phyloP scores from a whole-genome alignment of 2,329 filamentous ascomycete species.

The Botrytis pseudocinerea region DNA sequence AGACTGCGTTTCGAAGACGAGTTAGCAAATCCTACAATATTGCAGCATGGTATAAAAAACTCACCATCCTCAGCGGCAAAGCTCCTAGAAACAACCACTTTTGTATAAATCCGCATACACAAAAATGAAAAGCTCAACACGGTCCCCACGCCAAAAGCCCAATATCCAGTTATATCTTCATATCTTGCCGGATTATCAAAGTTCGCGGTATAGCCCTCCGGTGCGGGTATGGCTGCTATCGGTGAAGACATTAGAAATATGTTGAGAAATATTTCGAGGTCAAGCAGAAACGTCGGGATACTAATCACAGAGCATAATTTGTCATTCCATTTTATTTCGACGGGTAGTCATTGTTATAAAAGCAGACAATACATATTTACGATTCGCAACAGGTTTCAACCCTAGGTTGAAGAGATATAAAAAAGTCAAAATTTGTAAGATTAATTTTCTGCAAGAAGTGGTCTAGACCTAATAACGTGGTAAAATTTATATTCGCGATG shows the following conservation, averaged over 20 bases:
- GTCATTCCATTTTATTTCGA: not conserved
- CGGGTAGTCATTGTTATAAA: not conserved
- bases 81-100: not conserved
- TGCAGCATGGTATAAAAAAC: not conserved
- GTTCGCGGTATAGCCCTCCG: conserved; percentile 9
- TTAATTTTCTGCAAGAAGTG: not conserved
- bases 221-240: conserved; percentile 2
- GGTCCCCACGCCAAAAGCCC: conserved; percentile 9
- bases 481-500: not conserved
- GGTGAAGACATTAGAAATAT: not conserved
- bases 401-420: not conserved
- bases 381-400: not conserved
- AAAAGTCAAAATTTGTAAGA: not conserved
- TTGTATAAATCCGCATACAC: conserved; percentile 7
- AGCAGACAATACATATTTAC: not conserved
- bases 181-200: conserved; percentile 8
- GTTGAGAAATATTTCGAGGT: not conserved
- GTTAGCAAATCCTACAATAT: not conserved
- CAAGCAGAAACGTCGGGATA: not conserved
- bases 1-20: not conserved
- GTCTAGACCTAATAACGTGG: not conserved
- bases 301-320: not conserved
- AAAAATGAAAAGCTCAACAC: conserved; percentile 7
- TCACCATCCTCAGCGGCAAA: conserved; percentile 13
- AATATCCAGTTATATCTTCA: conserved; percentile 5